phyloP scores from a whole-genome alignment of 352 stramenopile species.

The Aphanomyces euteiches region DNA sequence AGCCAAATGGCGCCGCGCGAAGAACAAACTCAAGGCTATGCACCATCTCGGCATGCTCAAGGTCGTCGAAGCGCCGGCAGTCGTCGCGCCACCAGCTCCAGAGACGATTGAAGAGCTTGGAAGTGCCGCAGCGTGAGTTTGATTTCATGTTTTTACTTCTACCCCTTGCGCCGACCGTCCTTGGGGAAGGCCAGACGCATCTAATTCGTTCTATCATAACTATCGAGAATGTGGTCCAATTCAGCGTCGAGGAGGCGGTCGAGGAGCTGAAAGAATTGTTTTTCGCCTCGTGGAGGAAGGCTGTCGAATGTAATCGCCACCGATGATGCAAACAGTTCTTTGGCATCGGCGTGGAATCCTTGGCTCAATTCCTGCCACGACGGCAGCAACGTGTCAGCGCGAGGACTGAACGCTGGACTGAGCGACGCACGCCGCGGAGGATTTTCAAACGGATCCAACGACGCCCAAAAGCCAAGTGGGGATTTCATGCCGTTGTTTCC shows the following conservation, averaged over 20 bases:
- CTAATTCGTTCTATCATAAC: background rate
- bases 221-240: conserved; percentile 39
- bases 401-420: conserved; percentile 11
- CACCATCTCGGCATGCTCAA: conserved; percentile 30
- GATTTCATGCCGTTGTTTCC: background rate
- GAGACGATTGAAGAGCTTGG: conserved; percentile 8
- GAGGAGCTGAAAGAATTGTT: conserved; percentile 66
- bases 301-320: conserved; percentile 52
- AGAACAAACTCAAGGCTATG: conserved; percentile 80
- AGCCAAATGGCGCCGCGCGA: conserved; percentile 80
- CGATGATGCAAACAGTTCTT: conserved; percentile 31
- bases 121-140: conserved; percentile 17
- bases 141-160: too few species aligned
- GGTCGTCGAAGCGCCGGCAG: conserved; percentile 6
- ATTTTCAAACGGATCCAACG: conserved; percentile 14
- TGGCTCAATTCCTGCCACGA: conserved; percentile 6
- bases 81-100: conserved; percentile 11
- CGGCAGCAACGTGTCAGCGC: background rate
- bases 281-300: conserved; percentile 59
- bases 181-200: background rate
- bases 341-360: conserved; percentile 22
- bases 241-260: conserved; percentile 63
- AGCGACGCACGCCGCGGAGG: background rate
- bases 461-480: conserved; percentile 20
- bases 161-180: too few species aligned